These are phyloP conservation scores for Rugosomyces carneus DNA, from an alignment of 1,284 basidiomycete genomes.

Conservation along the genomic window DNA sequence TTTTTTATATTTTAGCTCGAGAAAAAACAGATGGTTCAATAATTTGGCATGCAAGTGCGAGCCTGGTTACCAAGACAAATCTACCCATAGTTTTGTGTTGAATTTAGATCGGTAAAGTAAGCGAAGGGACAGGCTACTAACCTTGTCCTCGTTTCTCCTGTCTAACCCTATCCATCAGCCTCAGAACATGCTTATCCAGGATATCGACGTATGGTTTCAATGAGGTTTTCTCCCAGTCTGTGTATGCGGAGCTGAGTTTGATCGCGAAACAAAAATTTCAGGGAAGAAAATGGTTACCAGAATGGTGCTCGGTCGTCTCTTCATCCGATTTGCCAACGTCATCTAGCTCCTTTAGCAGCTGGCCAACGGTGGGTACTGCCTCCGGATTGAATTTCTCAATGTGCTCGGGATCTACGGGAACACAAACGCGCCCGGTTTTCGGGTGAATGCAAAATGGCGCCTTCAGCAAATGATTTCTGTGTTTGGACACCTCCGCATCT, in stretches of 20 bases:
- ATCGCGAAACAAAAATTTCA: background rate
- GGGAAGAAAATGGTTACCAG: slow-evolving; percentile 35
- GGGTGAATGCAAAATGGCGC: slow-evolving; percentile 97
- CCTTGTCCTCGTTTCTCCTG: slow-evolving; percentile 45
- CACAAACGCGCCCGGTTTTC: slow-evolving; percentile 92
- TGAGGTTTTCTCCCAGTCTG: slow-evolving; percentile 67
- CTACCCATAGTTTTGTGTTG: slow-evolving; percentile 2
- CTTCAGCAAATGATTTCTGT: slow-evolving; percentile 96
- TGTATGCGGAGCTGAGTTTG: background rate
- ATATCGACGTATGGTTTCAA: slow-evolving; percentile 88
- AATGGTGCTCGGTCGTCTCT: slow-evolving; percentile 37
- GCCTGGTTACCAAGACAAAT: slow-evolving; percentile 16
- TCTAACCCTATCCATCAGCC: slow-evolving; percentile 56
- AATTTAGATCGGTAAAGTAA: background rate
- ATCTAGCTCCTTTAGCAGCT: slow-evolving; percentile 79
- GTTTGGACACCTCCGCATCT: slow-evolving; percentile 96
- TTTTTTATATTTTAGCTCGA: no score
- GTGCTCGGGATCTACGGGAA: slow-evolving; percentile 77
- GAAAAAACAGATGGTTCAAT: no score
- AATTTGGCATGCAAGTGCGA: background rate
- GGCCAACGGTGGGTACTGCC: slow-evolving; percentile 79
- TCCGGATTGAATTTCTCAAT: slow-evolving; percentile 88
- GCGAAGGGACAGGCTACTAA: slow-evolving; percentile 17
- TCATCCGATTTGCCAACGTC: slow-evolving; percentile 31
- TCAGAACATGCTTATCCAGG: slow-evolving; percentile 69